Conservation (phyloP, 331 rosid species). For the Rhamnella rubrinervis region DNA sequence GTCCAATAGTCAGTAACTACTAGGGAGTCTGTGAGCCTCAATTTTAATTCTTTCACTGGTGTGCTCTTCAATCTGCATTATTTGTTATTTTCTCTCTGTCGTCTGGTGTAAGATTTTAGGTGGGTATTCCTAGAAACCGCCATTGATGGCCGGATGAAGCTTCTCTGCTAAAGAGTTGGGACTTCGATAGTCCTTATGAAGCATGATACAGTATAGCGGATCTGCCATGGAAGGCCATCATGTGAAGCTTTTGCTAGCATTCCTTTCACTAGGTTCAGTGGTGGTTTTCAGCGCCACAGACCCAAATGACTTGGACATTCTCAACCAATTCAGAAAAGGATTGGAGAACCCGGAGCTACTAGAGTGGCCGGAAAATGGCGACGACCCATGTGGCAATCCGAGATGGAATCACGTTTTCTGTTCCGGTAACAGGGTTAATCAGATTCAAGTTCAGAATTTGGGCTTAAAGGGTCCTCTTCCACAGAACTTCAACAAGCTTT, state of each 20-base stretch:
- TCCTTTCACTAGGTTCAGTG: constrained; percentile 19
- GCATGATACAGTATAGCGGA: constrained; percentile 10
- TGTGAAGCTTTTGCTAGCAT: constrained; percentile 20
- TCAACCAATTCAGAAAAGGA: constrained; percentile 52
- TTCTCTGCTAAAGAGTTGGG: not conserved
- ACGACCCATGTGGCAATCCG: constrained; percentile 70
- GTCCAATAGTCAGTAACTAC: not conserved
- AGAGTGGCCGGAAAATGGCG: constrained; percentile 59
- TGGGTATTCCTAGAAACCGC: constrained; percentile 19
- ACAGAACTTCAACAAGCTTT: constrained; percentile 55
- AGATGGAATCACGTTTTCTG: constrained; percentile 62
- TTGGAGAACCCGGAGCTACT: constrained; percentile 63
- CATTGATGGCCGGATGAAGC: constrained; percentile 30
- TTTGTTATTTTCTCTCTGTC: not conserved
- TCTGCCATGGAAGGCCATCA: constrained; percentile 41
- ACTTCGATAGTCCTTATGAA: constrained; percentile 11
- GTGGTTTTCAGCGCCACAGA: constrained; percentile 41
- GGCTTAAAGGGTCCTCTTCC: constrained; percentile 75
- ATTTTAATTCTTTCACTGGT: not conserved
- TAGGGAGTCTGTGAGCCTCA: not conserved
- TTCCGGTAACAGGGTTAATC: constrained; percentile 45
- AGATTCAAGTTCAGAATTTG: constrained; percentile 71
- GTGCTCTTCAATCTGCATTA: not conserved
- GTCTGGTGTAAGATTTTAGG: constrained; percentile 1
- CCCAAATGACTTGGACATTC: constrained; percentile 58